Base-by-base conservation (phyloP, 1,284 basidiomycete species). In the Fistulina hepatica region DNA sequence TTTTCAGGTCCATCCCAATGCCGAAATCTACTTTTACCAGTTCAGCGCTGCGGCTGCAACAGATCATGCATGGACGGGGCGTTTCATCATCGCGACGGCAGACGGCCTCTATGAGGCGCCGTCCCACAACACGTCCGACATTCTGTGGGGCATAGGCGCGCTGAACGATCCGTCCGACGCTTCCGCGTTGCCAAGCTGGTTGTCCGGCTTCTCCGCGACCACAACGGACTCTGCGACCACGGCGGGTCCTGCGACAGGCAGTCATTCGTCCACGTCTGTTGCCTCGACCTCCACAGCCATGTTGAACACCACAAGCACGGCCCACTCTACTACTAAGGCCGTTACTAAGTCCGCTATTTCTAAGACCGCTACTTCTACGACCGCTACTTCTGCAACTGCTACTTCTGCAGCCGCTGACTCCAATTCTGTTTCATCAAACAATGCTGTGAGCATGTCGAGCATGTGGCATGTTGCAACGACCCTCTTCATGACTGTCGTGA, bases 1-100 rank as follows among this genome's bases (percentile, higher is more conserved):
- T n/a, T n/a, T n/a, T n/a, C 51, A 80, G 67, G 84, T 91, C 16
- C 61, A 60, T n/a, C 73, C 76, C 25, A 66, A 81, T 55, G 66
- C 83, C 2, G 56, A 73, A 20, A 76, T 88, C 47, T 89, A 85
- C 60, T 88, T 89, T 64, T 85, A 82, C 57, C 80, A 83, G 52
- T 85, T 78, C 63, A 65, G 70, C 11, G 56, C 69, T 3, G 56
- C 67, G 1, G 48, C 47, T 4, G 52, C 67, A 0, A 3, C 52
- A 20, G 57, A 64, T 47, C 66, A 65, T 31, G 63, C 65, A 13
- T 92, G 88, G 85, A 86, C 86, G 1, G 77, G 73, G 6, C 79
- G 88, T 26, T 92, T 90, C 66, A 65, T 80, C 27, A 85, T 91
- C 52, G 75, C 81, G 1, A 68, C 67, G 26, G 37, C 67, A 2